Evolutionary conservation across 371 early-diverging fungal species (phyloP).

Genomic region (Actinomortierella ambigua): DNA sequence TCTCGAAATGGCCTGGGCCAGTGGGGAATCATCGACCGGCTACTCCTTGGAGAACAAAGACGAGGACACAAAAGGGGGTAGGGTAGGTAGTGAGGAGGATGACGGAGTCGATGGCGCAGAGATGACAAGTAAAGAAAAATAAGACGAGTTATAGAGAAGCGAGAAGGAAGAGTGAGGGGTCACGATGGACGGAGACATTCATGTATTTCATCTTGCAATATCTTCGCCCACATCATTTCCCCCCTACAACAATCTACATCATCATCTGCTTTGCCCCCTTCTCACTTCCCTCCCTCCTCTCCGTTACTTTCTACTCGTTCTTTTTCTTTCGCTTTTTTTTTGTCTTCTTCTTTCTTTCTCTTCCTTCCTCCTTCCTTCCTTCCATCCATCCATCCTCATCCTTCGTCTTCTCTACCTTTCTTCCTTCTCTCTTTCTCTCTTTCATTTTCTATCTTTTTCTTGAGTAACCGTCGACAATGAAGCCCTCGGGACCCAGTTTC

Average conservation of each 20-base stretch:
- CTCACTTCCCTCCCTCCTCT: neutral
- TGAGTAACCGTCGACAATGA: neutral
- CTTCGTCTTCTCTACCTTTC: neutral
- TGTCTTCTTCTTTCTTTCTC: neutral
- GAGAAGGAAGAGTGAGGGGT: no score
- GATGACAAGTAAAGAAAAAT: no score
- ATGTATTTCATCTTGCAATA: no score
- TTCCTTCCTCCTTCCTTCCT: neutral
- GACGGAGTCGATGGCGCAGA: no score
- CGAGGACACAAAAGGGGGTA: no score
- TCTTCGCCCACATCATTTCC: no score
- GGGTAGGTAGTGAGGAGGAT: no score
- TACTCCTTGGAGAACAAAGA: no score
- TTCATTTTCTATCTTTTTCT: slow-evolving; percentile 5
- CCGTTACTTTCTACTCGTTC: neutral
- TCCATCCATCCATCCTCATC: neutral
- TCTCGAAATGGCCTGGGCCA: no score
- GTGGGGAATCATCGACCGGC: no score
- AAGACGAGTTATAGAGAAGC: no score
- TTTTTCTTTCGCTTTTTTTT: neutral
- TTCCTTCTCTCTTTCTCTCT: neutral
- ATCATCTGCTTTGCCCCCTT: neutral
- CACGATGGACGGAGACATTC: no score
- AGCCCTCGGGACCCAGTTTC: neutral
- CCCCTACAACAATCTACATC: neutral